These are phyloP conservation scores for Trametes coccinea DNA, from an alignment of 768 basidiomycete species.

Conservation along the genomic window DNA sequence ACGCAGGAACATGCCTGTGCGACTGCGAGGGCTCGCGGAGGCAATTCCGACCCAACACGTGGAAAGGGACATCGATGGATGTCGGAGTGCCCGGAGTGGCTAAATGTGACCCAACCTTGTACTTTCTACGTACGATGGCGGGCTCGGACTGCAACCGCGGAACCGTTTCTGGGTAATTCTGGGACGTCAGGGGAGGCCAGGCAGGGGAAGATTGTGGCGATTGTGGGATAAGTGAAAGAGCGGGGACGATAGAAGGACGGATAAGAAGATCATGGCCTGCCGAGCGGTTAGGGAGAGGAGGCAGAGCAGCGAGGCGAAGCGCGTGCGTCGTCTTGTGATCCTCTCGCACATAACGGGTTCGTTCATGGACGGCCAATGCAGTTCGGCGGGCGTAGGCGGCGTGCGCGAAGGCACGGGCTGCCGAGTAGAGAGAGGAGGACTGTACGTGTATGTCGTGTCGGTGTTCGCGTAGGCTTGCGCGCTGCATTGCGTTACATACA, in stretches of 20 bases:
- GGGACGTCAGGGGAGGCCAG: too few relatives aligned
- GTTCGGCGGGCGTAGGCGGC: not conserved
- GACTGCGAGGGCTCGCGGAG: not conserved
- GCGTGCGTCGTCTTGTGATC: slow-evolving; percentile 10
- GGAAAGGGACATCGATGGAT: slow-evolving; percentile 6
- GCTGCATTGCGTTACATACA: too few relatives aligned
- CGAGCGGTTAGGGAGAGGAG: slow-evolving; percentile 8
- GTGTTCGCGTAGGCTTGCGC: too few relatives aligned
- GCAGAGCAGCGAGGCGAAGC: not conserved
- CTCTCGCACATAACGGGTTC: not conserved
- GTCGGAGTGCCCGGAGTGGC: slow-evolving; percentile 3
- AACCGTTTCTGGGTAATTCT: not conserved
- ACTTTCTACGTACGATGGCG: not conserved
- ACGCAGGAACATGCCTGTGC: too few relatives aligned
- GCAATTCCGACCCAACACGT: slow-evolving; percentile 9
- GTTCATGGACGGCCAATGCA: not conserved
- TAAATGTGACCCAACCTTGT: not conserved
- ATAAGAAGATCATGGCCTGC: slow-evolving; percentile 13
- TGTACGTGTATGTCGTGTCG: not conserved
- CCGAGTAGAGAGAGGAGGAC: not conserved
- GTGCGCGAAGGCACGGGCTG: not conserved
- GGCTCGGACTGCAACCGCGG: not conserved
- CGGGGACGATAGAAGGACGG: slow-evolving; percentile 16
- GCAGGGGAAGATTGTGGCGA: not conserved
- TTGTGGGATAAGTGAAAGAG: slow-evolving; percentile 7